phyloP scores from a whole-genome alignment of 2,329 filamentous ascomycete species.

The Alternaria alternata region DNA sequence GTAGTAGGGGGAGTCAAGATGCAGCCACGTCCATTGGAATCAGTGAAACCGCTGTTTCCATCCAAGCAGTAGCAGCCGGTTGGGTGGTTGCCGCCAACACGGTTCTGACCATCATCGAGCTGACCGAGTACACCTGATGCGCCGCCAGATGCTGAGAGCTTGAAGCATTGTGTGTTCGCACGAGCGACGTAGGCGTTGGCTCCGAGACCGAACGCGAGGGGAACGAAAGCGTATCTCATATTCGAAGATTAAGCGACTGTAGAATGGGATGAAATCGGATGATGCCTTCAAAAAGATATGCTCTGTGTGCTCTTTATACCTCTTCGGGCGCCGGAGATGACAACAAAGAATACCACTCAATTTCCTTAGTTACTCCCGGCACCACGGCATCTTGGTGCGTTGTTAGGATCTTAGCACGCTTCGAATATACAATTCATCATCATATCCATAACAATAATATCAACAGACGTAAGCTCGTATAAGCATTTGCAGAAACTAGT shows the following conservation, averaged over 20 bases:
- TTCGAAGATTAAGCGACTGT: constrained; percentile 15
- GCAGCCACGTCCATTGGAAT: constrained; percentile 65
- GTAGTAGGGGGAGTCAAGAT: constrained; percentile 68
- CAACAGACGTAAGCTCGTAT: constrained; percentile 15
- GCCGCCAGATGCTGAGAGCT: constrained; percentile 35
- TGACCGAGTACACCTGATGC: constrained; percentile 64
- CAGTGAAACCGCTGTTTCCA: constrained; percentile 59
- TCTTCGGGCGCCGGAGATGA: not conserved
- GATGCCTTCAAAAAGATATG: not conserved
- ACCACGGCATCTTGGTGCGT: not conserved
- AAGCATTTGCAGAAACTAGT: constrained; percentile 12
- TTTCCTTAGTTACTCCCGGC: not conserved
- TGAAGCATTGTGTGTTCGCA: constrained; percentile 27
- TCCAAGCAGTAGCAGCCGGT: constrained; percentile 64
- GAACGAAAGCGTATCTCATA: constrained; percentile 35
- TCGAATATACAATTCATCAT: not conserved
- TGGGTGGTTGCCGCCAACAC: constrained; percentile 61
- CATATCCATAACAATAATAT: constrained; percentile 26
- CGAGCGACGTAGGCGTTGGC: constrained; percentile 35
- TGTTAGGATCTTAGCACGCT: constrained; percentile 13
- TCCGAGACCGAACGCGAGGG: constrained; percentile 30
- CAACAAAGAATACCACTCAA: constrained; percentile 16
- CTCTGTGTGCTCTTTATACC: constrained; percentile 4
- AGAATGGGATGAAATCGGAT: not conserved
- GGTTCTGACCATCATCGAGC: constrained; percentile 68